Percentiles rank a stretch among this genome's conserved stretches.
Evolutionary conservation across 2,329 filamentous ascomycete species (phyloP).

Genomic region (Xylaria digitata): DNA sequence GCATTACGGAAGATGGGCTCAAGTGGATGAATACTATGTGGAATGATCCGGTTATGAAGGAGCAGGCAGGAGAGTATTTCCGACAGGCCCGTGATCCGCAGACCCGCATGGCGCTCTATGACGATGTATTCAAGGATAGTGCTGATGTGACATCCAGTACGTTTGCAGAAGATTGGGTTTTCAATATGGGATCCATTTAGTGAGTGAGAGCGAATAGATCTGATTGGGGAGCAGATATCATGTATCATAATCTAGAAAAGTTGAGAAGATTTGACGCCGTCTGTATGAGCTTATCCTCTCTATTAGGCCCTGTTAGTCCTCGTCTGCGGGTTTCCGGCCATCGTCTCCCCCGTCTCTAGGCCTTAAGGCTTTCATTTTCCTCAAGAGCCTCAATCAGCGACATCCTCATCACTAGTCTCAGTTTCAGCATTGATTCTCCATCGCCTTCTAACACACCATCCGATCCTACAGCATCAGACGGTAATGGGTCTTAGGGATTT

Average conservation of each 20-base stretch:
- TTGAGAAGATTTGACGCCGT: neutral
- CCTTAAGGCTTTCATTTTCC: neutral
- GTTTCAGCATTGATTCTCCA: neutral
- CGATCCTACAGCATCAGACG: no score
- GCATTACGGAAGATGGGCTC: constrained; percentile 42
- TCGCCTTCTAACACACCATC: neutral
- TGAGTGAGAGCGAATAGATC: neutral
- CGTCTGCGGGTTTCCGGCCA: constrained; percentile 9
- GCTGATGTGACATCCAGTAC: constrained; percentile 39
- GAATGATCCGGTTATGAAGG: constrained; percentile 44
- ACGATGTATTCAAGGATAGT: constrained; percentile 43
- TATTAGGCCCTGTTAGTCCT: neutral
- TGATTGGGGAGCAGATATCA: neutral
- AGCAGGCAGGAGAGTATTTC: constrained; percentile 44
- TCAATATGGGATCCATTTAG: constrained; percentile 8
- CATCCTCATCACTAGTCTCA: neutral
- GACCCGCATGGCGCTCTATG: constrained; percentile 42
- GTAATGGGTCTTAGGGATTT: neutral
- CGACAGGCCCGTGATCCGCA: constrained; percentile 43
- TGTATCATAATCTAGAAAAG: neutral
- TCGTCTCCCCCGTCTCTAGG: constrained; percentile 8
- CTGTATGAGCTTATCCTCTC: neutral
- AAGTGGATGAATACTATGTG: constrained; percentile 50
- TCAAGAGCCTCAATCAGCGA: neutral
- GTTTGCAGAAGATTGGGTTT: constrained; percentile 45